Base-by-base conservation (phyloP, 2,329 filamentous ascomycete genomes). In the Arthrinium phaeospermum region DNA sequence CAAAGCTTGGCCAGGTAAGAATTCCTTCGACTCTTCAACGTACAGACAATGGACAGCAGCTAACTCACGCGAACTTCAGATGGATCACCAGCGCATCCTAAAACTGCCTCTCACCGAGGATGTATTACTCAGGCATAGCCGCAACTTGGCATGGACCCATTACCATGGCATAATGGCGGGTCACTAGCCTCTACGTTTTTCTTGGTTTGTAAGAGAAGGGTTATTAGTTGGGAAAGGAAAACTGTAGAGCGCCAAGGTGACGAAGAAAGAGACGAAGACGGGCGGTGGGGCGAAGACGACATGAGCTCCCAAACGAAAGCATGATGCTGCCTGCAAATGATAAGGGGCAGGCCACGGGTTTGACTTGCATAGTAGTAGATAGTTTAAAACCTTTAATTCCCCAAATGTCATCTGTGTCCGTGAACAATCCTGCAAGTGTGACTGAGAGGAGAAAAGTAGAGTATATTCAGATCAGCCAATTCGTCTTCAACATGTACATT, bases 31-130 rank as follows among this genome's bases (percentile, higher is more conserved):
- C 24, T n/a, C 24, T n/a, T 14, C 3, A 5, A 30, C 4, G 22
- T 34, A 3, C 19, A 41, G 34, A 13, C 57, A 34, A 41, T 12
- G 34, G 3, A 41, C 30, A 64, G n/a, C 19, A 24, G 34, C 57
- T 64, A 41, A 64, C 57, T 4, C 34, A 41, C n/a, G 19, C 24
- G 22, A 16, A 37, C 16, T 72, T 41, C 72, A 81, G 80, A 77
- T 80, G 76, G 76, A 77, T 64, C 74, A 79, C 37, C 77, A 79
- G 41, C 78, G 78, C 53, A 80, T 81, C 22, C 72, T 81, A 27
- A 78, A 77, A 51, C 75, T 81, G 69, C 80, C 80, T 3, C 72
- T 81, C 27, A 81, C 80, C 3, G 80, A 81, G 70, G 79, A 81
- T 53, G 78, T 79, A 45, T 74, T 81, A n/a, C 72, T 81, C 24